Base-by-base conservation (phyloP, 1,284 basidiomycete species). In the Tausonia pullulans region DNA sequence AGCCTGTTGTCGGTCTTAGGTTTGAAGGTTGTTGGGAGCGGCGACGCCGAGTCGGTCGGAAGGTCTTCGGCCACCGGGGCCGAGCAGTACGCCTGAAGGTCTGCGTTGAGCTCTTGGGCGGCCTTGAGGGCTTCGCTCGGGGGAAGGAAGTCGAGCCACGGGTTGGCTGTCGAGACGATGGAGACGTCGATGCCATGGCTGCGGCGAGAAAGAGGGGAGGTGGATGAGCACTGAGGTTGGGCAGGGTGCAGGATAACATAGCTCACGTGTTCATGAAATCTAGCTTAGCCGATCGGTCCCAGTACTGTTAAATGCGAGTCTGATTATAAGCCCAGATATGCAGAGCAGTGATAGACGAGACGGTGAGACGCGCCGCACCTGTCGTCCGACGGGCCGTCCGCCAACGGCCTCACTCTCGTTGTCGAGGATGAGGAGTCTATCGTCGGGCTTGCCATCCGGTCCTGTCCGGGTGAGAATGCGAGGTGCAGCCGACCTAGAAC, bases 141-240 rank as follows among this genome's bases (percentile, higher is more conserved):
- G 4, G 84, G 73, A 43, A 92, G 79, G 72, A 90, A 91, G 74
- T 92, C 89, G 40, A 92, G 81, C 89, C 90, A 92, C 11, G 90
- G 88, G 71, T 92, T 91, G 43, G 90, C 90, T 13, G 86, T 81
- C 83, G 83, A 85, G 59, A 87, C 82, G 43, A 87, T 77, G 3
- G 85, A 86, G 52, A 86, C 62, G 44, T 63, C 55, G 51, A 43
- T 40, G 48, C 11, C 6, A 1, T 13, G 10, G 27, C 27, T 27
- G 27, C 27, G 27, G 27, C 27, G 27, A 27, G 27, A 27, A 27
- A 27, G 27, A 27, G 27, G 2, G 27, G 27, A 27, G 27, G 27
- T 27, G 27, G 2, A 27, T 27, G 27, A 27, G 27, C 27, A 52
- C 50, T 39, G 5, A 53, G 16, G 52, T 39, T 4, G 14, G 16